Percentiles rank a stretch among this genome's conserved stretches.
Conservation (phyloP, 2,329 filamentous ascomycete species). For the Xenoacremonium recifei region DNA sequence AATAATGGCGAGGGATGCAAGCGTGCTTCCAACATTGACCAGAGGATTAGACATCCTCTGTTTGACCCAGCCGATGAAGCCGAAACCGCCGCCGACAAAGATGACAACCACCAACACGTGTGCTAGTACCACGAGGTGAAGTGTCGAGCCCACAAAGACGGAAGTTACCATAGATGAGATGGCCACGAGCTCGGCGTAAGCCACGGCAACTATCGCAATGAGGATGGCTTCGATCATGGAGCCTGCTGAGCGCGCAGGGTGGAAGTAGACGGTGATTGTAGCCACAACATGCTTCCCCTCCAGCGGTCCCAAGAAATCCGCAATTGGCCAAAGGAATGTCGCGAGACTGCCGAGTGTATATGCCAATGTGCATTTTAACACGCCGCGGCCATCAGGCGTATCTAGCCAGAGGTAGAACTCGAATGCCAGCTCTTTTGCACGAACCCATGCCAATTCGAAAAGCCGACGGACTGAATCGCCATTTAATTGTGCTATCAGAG, state of each 20-base stretch:
- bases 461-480: too few relatives aligned
- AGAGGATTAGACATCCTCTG: slow-evolving; percentile 73
- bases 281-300: slow-evolving; percentile 94
- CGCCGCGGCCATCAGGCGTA: slow-evolving; percentile 72
- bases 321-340: slow-evolving; percentile 75
- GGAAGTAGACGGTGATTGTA: slow-evolving; percentile 92
- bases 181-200: slow-evolving; percentile 67
- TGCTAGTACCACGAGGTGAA: slow-evolving; percentile 66
- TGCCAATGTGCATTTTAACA: slow-evolving; percentile 88
- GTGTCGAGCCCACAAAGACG: slow-evolving; percentile 68
- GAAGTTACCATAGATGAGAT: slow-evolving; percentile 84
- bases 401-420: slow-evolving; percentile 55
- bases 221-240: slow-evolving; percentile 87
- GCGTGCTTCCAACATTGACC: slow-evolving; percentile 80
- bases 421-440: too few relatives aligned
- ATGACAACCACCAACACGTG: slow-evolving; percentile 77
- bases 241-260: slow-evolving; percentile 80
- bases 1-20: slow-evolving; percentile 85
- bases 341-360: slow-evolving; percentile 84
- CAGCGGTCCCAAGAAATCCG: slow-evolving; percentile 72
- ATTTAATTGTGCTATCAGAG: too few relatives aligned
- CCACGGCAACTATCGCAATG: slow-evolving; percentile 73
- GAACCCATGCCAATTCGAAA: too few relatives aligned
- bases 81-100: slow-evolving; percentile 83
- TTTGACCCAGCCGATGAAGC: slow-evolving; percentile 85